Conservation (phyloP, 768 basidiomycete genomes). For the Coprinopsis sp. region DNA sequence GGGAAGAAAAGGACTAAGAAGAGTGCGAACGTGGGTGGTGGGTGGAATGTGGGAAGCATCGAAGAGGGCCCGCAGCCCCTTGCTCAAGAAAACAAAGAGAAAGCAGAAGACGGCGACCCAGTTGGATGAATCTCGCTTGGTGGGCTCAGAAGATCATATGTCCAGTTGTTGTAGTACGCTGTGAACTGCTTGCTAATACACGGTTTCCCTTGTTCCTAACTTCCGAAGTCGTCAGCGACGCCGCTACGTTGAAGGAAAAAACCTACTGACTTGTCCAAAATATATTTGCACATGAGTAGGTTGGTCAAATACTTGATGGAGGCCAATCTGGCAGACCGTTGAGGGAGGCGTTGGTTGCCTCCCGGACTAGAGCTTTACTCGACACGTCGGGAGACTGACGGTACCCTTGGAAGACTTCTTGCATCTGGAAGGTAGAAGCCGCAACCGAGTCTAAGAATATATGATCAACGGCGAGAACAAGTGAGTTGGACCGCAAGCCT, state of each 20-base stretch:
- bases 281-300: background rate
- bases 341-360: slow-evolving; percentile 74
- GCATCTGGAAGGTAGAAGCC: slow-evolving; percentile 71
- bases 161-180: too few species aligned
- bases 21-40: too few species aligned
- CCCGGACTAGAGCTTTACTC: slow-evolving; percentile 71
- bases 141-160: too few species aligned
- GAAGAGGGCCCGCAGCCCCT: too few species aligned
- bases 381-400: slow-evolving; percentile 68
- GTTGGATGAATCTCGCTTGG: too few species aligned
- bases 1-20: too few species aligned
- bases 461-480: background rate
- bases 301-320: slow-evolving; percentile 1
- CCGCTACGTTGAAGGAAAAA: background rate
- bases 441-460: slow-evolving; percentile 50
- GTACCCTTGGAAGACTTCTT: slow-evolving; percentile 68
- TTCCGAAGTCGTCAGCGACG: too few species aligned
- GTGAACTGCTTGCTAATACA: too few species aligned
- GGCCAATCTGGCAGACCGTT: slow-evolving; percentile 75
- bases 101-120: too few species aligned
- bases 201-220: too few species aligned
- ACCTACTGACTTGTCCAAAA: background rate
- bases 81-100: too few species aligned
- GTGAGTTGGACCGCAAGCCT: slow-evolving; percentile 11
- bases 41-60: too few species aligned